Evolutionary conservation across 164 flowering plant genomes (phyloP).

Genomic region (Platanus orientalis): DNA sequence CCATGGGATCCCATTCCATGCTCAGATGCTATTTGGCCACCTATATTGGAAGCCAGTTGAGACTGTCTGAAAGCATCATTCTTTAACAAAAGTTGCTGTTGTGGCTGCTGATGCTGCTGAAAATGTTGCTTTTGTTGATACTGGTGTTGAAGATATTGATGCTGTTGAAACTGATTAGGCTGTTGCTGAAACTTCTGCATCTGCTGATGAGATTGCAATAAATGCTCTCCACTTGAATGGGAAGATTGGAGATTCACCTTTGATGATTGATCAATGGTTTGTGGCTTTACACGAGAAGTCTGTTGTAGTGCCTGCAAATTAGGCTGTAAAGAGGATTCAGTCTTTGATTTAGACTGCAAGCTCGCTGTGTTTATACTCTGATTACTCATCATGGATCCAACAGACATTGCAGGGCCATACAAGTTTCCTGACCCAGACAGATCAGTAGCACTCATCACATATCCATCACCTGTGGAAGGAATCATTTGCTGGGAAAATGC

Average conservation of each 20-base stretch:
- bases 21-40: conserved; percentile 48
- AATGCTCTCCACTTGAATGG: conserved; percentile 32
- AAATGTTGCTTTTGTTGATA: conserved; percentile 49
- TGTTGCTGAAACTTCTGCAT: conserved; percentile 18
- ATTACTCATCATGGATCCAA: conserved; percentile 47
- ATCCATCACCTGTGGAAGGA: conserved; percentile 57
- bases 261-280: conserved; percentile 41
- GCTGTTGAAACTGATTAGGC: conserved; percentile 43
- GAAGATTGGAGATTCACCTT: conserved; percentile 52
- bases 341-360: conserved; percentile 43
- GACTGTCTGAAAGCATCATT: conserved; percentile 50
- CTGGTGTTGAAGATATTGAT: conserved; percentile 44
- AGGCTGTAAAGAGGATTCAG: too few relatives aligned
- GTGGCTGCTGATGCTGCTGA: conserved; percentile 56
- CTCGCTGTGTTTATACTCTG: conserved; percentile 42
- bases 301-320: conserved; percentile 44
- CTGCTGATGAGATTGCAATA: conserved; percentile 48
- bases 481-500: conserved; percentile 23
- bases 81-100: conserved; percentile 42
- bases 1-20: conserved; percentile 39
- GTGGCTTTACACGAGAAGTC: conserved; percentile 39
- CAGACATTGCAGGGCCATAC: conserved; percentile 41
- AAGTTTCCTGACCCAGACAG: conserved; percentile 62
- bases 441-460: conserved; percentile 48
- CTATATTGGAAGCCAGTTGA: conserved; percentile 45